Conservation (phyloP, 2,329 filamentous ascomycete genomes). For the Penicillium sp. region DNA sequence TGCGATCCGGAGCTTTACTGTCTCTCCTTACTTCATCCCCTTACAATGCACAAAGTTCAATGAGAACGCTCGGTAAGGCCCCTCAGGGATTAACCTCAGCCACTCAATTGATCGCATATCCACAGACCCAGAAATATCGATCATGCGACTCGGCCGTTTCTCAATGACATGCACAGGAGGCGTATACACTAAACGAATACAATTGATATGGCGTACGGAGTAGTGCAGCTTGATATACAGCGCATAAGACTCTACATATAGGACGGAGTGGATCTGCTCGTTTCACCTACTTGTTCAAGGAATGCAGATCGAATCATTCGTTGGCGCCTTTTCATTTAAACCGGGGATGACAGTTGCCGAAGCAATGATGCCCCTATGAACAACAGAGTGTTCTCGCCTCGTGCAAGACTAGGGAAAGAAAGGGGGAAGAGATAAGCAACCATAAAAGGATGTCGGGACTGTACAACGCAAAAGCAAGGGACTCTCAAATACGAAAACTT, state of each 20-base stretch:
- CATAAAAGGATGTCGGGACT: conserved; percentile 6
- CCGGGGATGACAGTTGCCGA: conserved; percentile 7
- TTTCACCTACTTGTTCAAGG: background rate
- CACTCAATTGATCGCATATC: conserved; percentile 5
- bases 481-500: conserved; percentile 12
- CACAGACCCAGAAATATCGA: background rate
- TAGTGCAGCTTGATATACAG: conserved; percentile 1
- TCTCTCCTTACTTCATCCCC: conserved; percentile 21
- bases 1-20: conserved; percentile 15
- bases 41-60: conserved; percentile 3
- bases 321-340: background rate
- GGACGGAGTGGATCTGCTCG: background rate
- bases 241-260: background rate
- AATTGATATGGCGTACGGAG: background rate
- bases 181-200: background rate
- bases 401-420: conserved; percentile 3
- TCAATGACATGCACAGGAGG: conserved; percentile 7
- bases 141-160: conserved; percentile 25
- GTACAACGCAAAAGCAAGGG: conserved; percentile 22
- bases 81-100: conserved; percentile 14
- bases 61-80: conserved; percentile 13
- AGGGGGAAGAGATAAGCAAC: conserved; percentile 8
- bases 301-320: conserved; percentile 4
- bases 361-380: conserved; percentile 8
- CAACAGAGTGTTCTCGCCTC: conserved; percentile 11